Evolutionary conservation across 2,329 filamentous ascomycete species (phyloP).

Genomic region (Zymoseptoria brevis): DNA sequence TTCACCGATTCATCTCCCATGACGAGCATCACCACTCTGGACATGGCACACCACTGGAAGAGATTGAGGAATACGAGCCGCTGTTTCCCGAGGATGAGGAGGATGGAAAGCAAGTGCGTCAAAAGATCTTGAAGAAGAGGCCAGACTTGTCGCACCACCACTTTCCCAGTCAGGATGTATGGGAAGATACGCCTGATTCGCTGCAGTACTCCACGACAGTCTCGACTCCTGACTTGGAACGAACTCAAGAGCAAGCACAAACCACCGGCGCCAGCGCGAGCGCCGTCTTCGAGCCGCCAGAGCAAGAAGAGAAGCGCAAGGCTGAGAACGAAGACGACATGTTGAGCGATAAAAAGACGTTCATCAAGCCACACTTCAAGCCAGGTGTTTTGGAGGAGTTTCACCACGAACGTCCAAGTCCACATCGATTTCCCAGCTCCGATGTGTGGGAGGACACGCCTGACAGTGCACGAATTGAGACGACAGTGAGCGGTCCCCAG

Average conservation of each 20-base stretch:
- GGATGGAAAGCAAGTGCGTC: conserved; percentile 47
- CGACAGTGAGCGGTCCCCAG: conserved; percentile 51
- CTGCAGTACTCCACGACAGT: conserved; percentile 71
- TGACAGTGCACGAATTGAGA: conserved; percentile 70
- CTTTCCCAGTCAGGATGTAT: conserved; percentile 92
- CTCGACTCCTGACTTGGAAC: conserved; percentile 57
- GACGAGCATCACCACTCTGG: conserved; percentile 41
- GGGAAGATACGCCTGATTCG: conserved; percentile 92
- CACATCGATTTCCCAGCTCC: conserved; percentile 73
- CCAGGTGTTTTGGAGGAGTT: conserved; percentile 45
- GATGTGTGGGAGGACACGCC: conserved; percentile 95
- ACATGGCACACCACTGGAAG: conserved; percentile 63
- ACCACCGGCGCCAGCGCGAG: conserved; percentile 14
- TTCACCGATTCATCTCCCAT: conserved; percentile 48
- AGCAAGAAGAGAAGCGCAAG: conserved; percentile 44
- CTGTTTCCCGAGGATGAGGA: conserved; percentile 72
- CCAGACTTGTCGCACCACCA: conserved; percentile 47
- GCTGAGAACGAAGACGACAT: conserved; percentile 28
- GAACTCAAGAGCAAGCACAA: conserved; percentile 28
- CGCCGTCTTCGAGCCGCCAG: conserved; percentile 38
- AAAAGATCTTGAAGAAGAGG: conserved; percentile 49
- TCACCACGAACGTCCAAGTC: conserved; percentile 43
- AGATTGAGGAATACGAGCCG: conserved; percentile 91
- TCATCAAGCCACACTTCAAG: conserved; percentile 50
- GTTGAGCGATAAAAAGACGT: conserved; percentile 41